Conservation (phyloP, 78 protist species). For the Dictyostelium firmibasis region DNA sequence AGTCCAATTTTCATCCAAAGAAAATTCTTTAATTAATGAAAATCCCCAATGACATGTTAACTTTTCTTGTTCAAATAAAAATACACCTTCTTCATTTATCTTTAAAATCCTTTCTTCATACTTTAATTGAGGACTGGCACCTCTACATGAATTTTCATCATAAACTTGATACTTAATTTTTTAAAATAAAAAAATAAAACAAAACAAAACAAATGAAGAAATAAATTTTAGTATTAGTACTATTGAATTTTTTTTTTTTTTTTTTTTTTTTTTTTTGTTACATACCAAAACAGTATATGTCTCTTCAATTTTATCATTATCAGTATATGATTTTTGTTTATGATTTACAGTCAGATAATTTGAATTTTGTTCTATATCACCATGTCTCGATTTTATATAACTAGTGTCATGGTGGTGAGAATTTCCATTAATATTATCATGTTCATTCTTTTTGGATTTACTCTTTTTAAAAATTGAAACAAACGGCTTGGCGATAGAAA, state of each 20-base stretch:
- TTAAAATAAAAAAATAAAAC: neutral
- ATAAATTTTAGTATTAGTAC: neutral
- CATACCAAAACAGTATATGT: neutral
- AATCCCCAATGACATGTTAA: neutral
- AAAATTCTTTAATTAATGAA: neutral
- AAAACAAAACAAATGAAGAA: neutral
- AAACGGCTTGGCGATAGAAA: slow-evolving; percentile 7
- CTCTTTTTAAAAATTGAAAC: slow-evolving; percentile 3
- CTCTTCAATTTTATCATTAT: slow-evolving; percentile 9
- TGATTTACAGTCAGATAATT: neutral
- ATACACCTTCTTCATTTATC: slow-evolving; percentile 34
- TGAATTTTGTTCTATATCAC: neutral
- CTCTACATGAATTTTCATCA: slow-evolving; percentile 29
- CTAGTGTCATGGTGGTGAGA: neutral
- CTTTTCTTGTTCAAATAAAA: neutral
- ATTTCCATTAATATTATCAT: neutral
- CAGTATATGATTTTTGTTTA: neutral
- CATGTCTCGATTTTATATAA: neutral
- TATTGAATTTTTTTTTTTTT: too few species aligned
- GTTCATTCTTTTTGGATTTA: neutral
- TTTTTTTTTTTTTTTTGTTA: too few species aligned
- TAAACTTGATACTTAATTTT: neutral
- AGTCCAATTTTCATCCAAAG: slow-evolving; percentile 35
- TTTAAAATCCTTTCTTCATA: slow-evolving; percentile 13
- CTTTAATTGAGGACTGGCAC: neutral